Conservation (phyloP, 306 rosid species). For the Rosa lucieae region DNA sequence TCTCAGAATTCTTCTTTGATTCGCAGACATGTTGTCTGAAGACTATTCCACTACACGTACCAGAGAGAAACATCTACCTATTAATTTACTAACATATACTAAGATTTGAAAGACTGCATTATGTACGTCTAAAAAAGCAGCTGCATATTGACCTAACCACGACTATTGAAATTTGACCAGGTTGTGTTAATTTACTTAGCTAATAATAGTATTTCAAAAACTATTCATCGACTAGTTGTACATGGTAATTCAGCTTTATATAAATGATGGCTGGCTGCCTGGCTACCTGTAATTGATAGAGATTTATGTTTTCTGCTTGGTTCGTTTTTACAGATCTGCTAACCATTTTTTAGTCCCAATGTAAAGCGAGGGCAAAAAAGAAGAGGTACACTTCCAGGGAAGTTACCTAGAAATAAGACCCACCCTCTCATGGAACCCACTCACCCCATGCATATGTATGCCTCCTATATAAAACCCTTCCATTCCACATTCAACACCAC, state of each 20-base stretch:
- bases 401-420: slow-evolving; percentile 13
- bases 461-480: slow-evolving; percentile 6
- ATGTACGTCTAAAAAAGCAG: background rate
- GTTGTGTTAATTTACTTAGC: background rate
- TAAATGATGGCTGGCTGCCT: background rate
- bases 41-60: background rate
- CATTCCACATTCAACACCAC: slow-evolving; percentile 1
- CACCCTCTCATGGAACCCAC: slow-evolving; percentile 30
- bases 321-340: background rate
- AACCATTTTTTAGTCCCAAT: background rate
- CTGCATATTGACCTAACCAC: slow-evolving; percentile 15
- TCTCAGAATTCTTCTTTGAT: background rate
- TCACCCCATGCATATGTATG: background rate
- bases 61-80: background rate
- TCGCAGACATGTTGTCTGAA: background rate
- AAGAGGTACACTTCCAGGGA: slow-evolving; percentile 5
- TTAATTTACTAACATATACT: background rate
- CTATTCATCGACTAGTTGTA: background rate
- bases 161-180: slow-evolving; percentile 1
- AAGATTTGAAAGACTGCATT: background rate
- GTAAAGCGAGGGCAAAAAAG: background rate
- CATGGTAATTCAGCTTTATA: background rate
- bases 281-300: background rate
- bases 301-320: background rate
- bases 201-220: slow-evolving; percentile 12